A percentile compares a stretch with the other conserved stretches of the same genome.
Conservation (phyloP, 306 rosid genomes). For the Corylus americana region DNA sequence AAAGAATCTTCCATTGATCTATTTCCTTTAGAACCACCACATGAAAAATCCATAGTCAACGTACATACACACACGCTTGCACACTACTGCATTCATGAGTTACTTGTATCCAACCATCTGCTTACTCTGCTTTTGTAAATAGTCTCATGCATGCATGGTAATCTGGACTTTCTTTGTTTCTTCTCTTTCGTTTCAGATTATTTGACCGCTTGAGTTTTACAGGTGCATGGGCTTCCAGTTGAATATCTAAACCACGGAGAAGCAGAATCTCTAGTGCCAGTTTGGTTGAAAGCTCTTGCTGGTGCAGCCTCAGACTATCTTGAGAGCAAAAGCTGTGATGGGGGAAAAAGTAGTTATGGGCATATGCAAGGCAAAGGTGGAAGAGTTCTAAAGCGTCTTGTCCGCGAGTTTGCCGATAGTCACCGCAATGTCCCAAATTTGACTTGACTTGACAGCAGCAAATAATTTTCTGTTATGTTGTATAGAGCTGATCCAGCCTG, state of each 20-base stretch:
- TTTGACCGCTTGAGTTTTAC: slow-evolving; percentile 37
- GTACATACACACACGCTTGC: background rate
- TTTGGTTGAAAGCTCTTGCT: slow-evolving; percentile 84
- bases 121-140: background rate
- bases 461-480: slow-evolving; percentile 14
- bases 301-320: slow-evolving; percentile 87
- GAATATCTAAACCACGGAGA: slow-evolving; percentile 93
- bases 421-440: slow-evolving; percentile 78
- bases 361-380: slow-evolving; percentile 99
- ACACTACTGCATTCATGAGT: background rate
- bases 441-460: slow-evolving; percentile 43
- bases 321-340: slow-evolving; percentile 72
- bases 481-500: slow-evolving; percentile 30
- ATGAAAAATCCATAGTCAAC: background rate
- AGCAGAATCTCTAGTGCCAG: slow-evolving; percentile 77
- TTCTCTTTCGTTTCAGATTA: slow-evolving; percentile 15
- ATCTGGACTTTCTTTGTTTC: slow-evolving; percentile 17
- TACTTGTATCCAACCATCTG: background rate
- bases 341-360: slow-evolving; percentile 53
- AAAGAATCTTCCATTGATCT: background rate
- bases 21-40: background rate
- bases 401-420: slow-evolving; percentile 88
- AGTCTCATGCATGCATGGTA: background rate
- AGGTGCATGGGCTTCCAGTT: slow-evolving; percentile 90
- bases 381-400: slow-evolving; percentile 76